Conservation (phyloP, 1,284 basidiomycete genomes). For the Ustilago cynodontis region DNA sequence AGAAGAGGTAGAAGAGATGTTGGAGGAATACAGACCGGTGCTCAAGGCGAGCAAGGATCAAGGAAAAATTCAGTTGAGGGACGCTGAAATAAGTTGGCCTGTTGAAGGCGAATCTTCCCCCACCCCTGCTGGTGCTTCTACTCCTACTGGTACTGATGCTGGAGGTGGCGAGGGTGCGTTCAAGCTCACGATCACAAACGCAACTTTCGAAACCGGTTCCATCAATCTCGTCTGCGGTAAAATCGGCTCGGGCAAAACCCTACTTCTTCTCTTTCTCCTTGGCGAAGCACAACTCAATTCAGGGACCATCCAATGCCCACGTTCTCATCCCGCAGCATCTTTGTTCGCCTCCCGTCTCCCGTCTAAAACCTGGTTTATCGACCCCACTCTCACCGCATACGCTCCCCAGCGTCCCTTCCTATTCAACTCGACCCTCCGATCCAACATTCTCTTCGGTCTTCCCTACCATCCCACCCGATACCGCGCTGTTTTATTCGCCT, state of each 20-base stretch:
- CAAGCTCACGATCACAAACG: slow-evolving; percentile 32
- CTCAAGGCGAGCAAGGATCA: not conserved
- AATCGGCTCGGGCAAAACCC: slow-evolving; percentile 67
- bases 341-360: slow-evolving; percentile 12
- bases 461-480: slow-evolving; percentile 73
- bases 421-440: slow-evolving; percentile 80
- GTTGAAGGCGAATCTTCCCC: slow-evolving; percentile 1
- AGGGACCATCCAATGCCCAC: slow-evolving; percentile 56
- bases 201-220: slow-evolving; percentile 18
- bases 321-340: slow-evolving; percentile 32
- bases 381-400: slow-evolving; percentile 75
- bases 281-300: slow-evolving; percentile 58
- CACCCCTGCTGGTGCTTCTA: not conserved
- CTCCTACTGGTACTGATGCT: not conserved
- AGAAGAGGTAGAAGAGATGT: slow-evolving; percentile 77
- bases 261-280: slow-evolving; percentile 60
- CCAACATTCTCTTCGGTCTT: slow-evolving; percentile 72
- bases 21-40: not conserved
- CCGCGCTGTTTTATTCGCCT: slow-evolving; percentile 58
- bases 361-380: slow-evolving; percentile 26
- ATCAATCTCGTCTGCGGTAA: slow-evolving; percentile 57
- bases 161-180: slow-evolving; percentile 1
- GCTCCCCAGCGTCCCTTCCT: slow-evolving; percentile 90
- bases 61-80: slow-evolving; percentile 12
- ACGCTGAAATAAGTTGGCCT: slow-evolving; percentile 37